These are phyloP conservation scores for Endogone sp. DNA, from an alignment of 192 early-diverging fungal genomes.

Conservation along the genomic window DNA sequence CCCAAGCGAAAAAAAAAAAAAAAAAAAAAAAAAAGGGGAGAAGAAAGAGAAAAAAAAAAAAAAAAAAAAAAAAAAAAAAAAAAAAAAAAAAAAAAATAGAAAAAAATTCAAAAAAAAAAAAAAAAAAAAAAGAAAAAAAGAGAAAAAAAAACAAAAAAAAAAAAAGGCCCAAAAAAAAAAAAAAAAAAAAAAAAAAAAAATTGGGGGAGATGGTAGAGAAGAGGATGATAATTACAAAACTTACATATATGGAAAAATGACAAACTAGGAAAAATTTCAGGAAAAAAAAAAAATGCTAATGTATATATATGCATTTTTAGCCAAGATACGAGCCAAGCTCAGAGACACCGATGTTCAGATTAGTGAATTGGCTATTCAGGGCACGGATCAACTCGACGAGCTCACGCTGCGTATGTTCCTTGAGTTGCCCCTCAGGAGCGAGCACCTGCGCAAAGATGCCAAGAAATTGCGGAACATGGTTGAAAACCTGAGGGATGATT, in stretches of 20 bases:
- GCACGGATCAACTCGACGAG: constrained; percentile 56
- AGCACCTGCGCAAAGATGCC: constrained; percentile 54
- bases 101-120: too few relatives aligned
- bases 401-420: constrained; percentile 44
- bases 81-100: neutral
- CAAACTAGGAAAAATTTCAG: too few relatives aligned
- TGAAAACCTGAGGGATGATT: constrained; percentile 31
- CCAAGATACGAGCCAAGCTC: constrained; percentile 26
- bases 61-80: neutral
- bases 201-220: too few relatives aligned
- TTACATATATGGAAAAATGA: too few relatives aligned
- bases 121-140: too few relatives aligned
- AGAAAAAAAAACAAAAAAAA: too few relatives aligned
- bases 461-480: constrained; percentile 48
- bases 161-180: too few relatives aligned
- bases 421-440: constrained; percentile 54
- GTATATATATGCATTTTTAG: too few relatives aligned
- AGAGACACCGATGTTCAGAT: constrained; percentile 27
- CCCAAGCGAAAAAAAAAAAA: neutral
- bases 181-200: too few relatives aligned
- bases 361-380: constrained; percentile 44
- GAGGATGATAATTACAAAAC: too few relatives aligned
- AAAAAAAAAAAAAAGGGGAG: neutral
- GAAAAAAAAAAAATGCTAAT: too few relatives aligned
- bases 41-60: neutral